Base-by-base conservation (phyloP, 139 green algal species). In the Chlorella sp. region DNA sequence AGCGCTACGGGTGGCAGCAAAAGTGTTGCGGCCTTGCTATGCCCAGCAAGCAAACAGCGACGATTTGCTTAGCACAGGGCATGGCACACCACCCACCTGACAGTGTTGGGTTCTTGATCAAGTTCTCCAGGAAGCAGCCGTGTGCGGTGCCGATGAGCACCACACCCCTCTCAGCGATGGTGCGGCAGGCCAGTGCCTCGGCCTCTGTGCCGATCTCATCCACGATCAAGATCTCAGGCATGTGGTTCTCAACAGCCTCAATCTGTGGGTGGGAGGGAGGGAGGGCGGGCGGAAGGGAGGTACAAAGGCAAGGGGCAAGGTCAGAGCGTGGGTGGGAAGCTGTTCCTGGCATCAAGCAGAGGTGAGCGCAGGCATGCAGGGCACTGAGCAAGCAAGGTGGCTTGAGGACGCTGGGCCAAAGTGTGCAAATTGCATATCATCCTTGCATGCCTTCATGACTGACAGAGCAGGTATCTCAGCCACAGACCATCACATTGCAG, bases 201-300 rank as follows among this genome's bases (percentile, higher is more conserved):
- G 87, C 94, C 78, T 98, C 92, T 17, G 90, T 99, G 35, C 94
- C 93, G 34, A 98, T 97, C 83, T 98, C 93, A 55, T 98, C 93
- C n/a, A 98, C 89, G 23, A 98, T 95, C 26, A 98, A 85, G 22
- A 93, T 83, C 68, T 89, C 49, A 6, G 86, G 86, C 22, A 95
- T 97, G 86, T 98, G 94, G 82, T 98, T 98, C 85, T 98, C 92
- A 35, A 98, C 94, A 3, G 94, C 94, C 87, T 98, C 94, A 26
- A 98, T 92, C 87, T 93, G 85, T 33, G 76, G 60, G 20, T 17
- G 17, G 42, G 42, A 10, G 17, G 42, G 60, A 5, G n/a, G n/a
- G n/a, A n/a, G n/a, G n/a, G n/a, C n/a, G n/a, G n/a, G n/a, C n/a
- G n/a, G n/a, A n/a, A n/a, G n/a, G n/a, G n/a, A n/a, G n/a, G n/a